Conservation (phyloP, 345 rosid species). For the Salix exigua region DNA sequence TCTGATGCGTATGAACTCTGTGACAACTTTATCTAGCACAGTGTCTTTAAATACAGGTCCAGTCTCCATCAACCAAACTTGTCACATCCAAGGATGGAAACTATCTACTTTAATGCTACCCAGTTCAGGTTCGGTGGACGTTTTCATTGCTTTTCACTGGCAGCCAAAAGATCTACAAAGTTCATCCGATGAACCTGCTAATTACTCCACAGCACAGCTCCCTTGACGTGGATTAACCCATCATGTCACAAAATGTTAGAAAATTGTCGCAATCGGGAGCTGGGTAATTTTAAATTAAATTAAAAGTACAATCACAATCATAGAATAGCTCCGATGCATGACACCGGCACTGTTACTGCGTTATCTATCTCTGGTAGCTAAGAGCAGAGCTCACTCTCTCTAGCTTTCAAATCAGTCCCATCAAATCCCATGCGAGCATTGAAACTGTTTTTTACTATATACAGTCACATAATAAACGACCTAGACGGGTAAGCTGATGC, state of each 20-base stretch:
- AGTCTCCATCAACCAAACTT: too few species aligned
- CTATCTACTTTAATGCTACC: background rate
- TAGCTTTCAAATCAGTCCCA: background rate
- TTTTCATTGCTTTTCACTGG: background rate
- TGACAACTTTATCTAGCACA: background rate
- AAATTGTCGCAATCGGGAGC: background rate
- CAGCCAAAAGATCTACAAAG: background rate
- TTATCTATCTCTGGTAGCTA: background rate
- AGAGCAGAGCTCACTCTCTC: background rate
- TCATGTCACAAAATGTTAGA: background rate
- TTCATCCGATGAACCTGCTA: background rate
- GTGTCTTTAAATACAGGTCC: too few species aligned
- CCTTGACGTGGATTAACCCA: background rate
- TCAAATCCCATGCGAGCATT: background rate
- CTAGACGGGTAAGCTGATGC: constrained; percentile 16
- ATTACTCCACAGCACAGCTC: background rate
- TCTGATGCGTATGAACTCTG: background rate
- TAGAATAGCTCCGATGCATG: background rate
- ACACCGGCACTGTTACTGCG: background rate
- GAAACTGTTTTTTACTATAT: background rate
- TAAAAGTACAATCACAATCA: background rate
- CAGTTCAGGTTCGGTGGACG: background rate
- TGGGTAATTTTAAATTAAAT: background rate
- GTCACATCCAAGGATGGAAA: background rate
- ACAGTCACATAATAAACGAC: background rate